Evolutionary conservation across 1,284 basidiomycete genomes (phyloP), one percentile per base, ranked within the genome.

Genomic region (Marasmius sp.): DNA sequence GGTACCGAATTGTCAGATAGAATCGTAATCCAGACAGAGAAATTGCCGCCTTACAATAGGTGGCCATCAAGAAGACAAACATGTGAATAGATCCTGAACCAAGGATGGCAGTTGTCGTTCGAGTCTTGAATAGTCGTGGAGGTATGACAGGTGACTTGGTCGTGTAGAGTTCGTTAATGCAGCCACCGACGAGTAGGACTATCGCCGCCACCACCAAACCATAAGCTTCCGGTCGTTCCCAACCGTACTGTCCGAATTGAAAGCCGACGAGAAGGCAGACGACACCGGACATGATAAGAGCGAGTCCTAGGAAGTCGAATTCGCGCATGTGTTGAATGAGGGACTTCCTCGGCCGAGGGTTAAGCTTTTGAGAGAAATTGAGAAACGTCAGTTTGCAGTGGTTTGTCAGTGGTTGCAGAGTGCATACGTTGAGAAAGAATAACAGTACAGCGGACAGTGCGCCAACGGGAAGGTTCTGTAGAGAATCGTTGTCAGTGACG

Each of bases 81-180:
- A 71, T 69, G 54, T 84, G 83, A 18, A 79, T 59, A 61, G 81
- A 72, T 4, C 69, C 72, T 50, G 73, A 71, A 37, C 81, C 59
- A 8, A 85, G 64, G 53, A 81, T 65, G 8, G 73, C 65, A 3
- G 74, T 71, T 0, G 82, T 80, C 3, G 82, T 85, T 9, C 82
- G 72, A 1, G 79, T 83, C 64, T 73, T 73, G 70, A 84, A 82
- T 16, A 85, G 59, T 8, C 82, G 72, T 9, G 80, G 76, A 0
- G 84, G 80, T 14, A 88, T 77, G 62, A 88, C 82, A 0, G 86
- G 80, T 20, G 76, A 77, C 11, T 80, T 77, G 61, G 77, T 80
- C 0, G 85, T 86, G 39, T 70, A 71, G 9, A 81, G 59, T 64
- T 84, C 84, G 67, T 83, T 81, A 33, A 78, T 61, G 20, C 74